Conservation (phyloP, 2,329 filamentous ascomycete species). For the Calonectria henricotiae region DNA sequence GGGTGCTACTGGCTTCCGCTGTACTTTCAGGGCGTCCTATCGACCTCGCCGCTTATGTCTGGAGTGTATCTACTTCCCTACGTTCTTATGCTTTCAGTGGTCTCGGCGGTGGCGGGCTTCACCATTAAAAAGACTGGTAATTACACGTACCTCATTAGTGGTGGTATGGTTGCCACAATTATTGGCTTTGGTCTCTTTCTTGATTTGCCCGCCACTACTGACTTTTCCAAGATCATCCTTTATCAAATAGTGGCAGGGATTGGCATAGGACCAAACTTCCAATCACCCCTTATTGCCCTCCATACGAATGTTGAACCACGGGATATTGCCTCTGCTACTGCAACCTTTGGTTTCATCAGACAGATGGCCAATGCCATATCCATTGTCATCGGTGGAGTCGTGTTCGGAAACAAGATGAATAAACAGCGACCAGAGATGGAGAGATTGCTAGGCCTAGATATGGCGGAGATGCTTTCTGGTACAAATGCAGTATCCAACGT, state of each 20-base stretch:
- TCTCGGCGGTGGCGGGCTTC: conserved; percentile 72
- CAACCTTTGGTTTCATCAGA: conserved; percentile 78
- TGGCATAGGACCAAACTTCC: conserved; percentile 79
- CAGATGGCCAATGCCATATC: conserved; percentile 79
- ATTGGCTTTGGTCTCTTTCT: conserved; percentile 78
- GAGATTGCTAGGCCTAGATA: conserved; percentile 65
- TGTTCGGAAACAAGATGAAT: conserved; percentile 84
- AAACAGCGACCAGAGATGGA: conserved; percentile 67
- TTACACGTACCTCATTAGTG: conserved; percentile 74
- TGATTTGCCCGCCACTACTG: conserved; percentile 71
- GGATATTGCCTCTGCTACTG: conserved; percentile 78
- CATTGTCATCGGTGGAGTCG: conserved; percentile 81
- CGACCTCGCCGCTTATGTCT: conserved; percentile 78
- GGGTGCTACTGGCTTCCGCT: conserved; percentile 86
- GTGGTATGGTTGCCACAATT: conserved; percentile 72
- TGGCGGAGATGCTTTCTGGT: conserved; percentile 71
- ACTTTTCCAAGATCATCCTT: conserved; percentile 71
- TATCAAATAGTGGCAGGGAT: conserved; percentile 77
- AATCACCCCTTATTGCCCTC: conserved; percentile 78
- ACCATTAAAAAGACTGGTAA: conserved; percentile 76
- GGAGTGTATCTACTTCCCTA: conserved; percentile 83
- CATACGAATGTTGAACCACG: conserved; percentile 74
- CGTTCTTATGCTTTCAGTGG: conserved; percentile 77
- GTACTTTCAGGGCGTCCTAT: conserved; percentile 85
- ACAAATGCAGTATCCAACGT: conserved; percentile 65